phyloP scores from a whole-genome alignment of 176 grass and related monocot species.

The Bromus sterilis region DNA sequence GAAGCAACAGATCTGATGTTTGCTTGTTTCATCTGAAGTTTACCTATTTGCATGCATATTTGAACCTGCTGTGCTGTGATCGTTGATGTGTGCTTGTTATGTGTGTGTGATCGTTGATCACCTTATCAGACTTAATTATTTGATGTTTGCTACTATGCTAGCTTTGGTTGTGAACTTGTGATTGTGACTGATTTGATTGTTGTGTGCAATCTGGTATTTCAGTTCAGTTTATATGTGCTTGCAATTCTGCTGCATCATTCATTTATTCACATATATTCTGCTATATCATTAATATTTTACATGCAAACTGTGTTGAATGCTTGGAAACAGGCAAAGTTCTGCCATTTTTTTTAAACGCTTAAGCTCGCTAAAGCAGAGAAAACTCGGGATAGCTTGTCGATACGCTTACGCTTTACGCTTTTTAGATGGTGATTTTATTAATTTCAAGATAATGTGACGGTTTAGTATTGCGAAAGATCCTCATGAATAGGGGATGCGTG shows the following conservation, averaged over 20 bases:
- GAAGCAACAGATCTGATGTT: neutral
- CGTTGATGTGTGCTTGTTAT: neutral
- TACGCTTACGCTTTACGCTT: neutral
- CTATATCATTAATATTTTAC: neutral
- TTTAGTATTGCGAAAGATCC: no score
- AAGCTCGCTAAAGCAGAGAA: no score
- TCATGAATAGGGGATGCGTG: no score
- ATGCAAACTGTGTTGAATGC: neutral
- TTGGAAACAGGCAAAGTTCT: no score
- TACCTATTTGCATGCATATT: neutral
- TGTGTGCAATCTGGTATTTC: neutral
- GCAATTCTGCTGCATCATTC: neutral
- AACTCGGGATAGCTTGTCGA: no score
- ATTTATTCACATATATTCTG: neutral
- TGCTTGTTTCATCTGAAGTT: neutral
- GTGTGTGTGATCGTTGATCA: neutral
- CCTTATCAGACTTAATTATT: neutral
- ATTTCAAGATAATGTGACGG: no score
- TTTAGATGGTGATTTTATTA: no score
- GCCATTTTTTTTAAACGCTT: no score
- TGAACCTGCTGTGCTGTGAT: neutral
- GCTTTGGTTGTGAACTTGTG: neutral
- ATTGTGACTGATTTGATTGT: neutral
- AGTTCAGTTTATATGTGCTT: neutral
- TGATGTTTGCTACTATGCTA: neutral